Conservation (phyloP, 495 filamentous ascomycete genomes). For the Podospora pseudopauciseta region DNA sequence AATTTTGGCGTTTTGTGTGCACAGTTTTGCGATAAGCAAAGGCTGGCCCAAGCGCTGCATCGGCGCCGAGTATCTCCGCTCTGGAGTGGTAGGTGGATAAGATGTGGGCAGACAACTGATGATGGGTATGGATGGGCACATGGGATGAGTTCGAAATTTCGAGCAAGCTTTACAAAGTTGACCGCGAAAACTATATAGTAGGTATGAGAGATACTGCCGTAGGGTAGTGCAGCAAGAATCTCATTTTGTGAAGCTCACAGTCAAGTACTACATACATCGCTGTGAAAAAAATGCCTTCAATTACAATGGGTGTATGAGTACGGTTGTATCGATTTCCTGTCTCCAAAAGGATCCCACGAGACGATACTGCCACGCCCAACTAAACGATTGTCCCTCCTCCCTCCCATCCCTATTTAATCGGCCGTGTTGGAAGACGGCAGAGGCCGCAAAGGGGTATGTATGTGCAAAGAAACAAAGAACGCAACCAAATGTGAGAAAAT, state of each 20-base stretch:
- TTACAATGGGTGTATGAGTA: constrained; percentile 5
- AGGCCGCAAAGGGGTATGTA: constrained; percentile 23
- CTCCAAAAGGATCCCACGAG: background rate
- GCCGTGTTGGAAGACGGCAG: constrained; percentile 15
- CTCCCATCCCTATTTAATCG: background rate
- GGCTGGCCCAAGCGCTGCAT: constrained; percentile 13
- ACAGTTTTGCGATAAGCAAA: constrained; percentile 1
- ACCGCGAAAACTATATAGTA: no score
- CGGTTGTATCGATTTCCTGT: background rate
- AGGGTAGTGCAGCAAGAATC: background rate
- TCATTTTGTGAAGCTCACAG: background rate
- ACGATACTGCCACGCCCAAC: background rate
- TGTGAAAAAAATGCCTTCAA: constrained; percentile 5
- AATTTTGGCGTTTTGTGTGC: constrained; percentile 14
- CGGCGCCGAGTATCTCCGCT: background rate
- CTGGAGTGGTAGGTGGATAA: background rate
- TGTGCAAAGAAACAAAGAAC: constrained; percentile 10
- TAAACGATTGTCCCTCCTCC: constrained; percentile 9
- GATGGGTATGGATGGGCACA: no score
- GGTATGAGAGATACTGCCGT: background rate
- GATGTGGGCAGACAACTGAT: no score
- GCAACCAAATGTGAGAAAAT: background rate
- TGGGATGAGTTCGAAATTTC: no score
- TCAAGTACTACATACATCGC: background rate
- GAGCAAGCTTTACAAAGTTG: no score